Base-by-base conservation (phyloP, 495 filamentous ascomycete species). In the Tuber umbilicatum region DNA sequence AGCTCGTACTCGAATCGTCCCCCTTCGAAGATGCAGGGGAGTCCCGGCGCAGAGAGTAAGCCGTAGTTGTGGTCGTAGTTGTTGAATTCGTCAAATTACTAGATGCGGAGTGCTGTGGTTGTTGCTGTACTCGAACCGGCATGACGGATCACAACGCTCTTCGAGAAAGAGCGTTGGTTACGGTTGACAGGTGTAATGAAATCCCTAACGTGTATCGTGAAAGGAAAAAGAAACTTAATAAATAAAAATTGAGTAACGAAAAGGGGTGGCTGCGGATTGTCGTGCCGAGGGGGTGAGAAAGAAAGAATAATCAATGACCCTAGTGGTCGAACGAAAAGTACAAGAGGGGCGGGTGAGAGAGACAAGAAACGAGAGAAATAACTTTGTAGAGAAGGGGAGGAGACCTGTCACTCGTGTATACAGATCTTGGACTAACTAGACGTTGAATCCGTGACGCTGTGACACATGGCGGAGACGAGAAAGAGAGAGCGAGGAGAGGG, bases 71-170 rank as follows among this genome's bases (percentile, higher is more conserved):
- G 27, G 80, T 70, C 17, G 79, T 81, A 37, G 74, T 74, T 1
- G 73, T 80, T 69, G 78, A 75, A 73, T 79, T 81, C 68, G 79
- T 81, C 70, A 79, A 70, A 73, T 73, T 79, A 79, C 73, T 79
- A 27, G 78, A 79, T 73, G 73, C 70, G 35, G 80, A 73, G 40
- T 76, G 76, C 75, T 78, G 79, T 79, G 80, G 79, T 60, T 81
- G 79, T 70, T 79, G 80, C 69, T 80, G 78, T 71, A 81, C 79
- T 74, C 79, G 79, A 81, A 81, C 80, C 73, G 80, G 80, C 80
- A 81, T 81, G 80, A 76, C 78, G 78, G 74, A 73, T 70, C 73
- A 79, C 75, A 68, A 70, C 76, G 39, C 76, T 72, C 76, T 78
- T 76, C 69, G 45, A 68, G 43, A 74, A 68, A 27, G 69, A 74